These are phyloP conservation scores for Chytriomyces confervae DNA, from an alignment of 192 early-diverging fungal genomes.

Conservation along the genomic window DNA sequence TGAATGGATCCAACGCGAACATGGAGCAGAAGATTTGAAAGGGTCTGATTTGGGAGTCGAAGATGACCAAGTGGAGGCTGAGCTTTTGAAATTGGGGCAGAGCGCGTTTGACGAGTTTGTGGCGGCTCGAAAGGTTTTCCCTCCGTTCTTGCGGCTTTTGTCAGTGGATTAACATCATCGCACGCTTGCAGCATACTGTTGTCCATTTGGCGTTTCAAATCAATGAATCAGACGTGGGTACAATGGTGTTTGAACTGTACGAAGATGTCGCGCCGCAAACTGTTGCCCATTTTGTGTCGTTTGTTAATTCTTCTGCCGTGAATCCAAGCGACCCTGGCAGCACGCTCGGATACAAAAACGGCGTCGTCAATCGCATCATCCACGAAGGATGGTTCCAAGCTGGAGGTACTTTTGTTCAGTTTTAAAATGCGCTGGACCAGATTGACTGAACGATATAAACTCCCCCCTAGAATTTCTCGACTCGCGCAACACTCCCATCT, in stretches of 20 bases:
- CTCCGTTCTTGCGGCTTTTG: background rate
- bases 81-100: slow-evolving; percentile 8
- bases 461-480: slow-evolving; percentile 1
- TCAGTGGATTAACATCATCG: background rate
- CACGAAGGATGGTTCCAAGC: slow-evolving; percentile 55
- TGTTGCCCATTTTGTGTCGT: slow-evolving; percentile 40
- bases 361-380: slow-evolving; percentile 37
- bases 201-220: slow-evolving; percentile 18
- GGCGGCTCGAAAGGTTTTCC: background rate
- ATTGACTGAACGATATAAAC: background rate
- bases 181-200: background rate
- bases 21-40: background rate
- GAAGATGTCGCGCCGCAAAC: slow-evolving; percentile 43
- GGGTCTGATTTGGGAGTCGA: slow-evolving; percentile 19
- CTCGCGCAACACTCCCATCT: background rate
- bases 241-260: slow-evolving; percentile 38
- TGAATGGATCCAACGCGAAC: background rate
- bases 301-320: slow-evolving; percentile 27
- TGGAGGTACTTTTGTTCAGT: slow-evolving; percentile 39
- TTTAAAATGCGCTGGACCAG: background rate
- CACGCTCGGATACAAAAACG: slow-evolving; percentile 21
- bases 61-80: slow-evolving; percentile 3
- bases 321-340: background rate
- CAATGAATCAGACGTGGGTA: background rate
- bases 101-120: slow-evolving; percentile 9